These are phyloP conservation scores for Pugionium cornutum DNA, from an alignment of 345 rosid genomes.

Conservation along the genomic window DNA sequence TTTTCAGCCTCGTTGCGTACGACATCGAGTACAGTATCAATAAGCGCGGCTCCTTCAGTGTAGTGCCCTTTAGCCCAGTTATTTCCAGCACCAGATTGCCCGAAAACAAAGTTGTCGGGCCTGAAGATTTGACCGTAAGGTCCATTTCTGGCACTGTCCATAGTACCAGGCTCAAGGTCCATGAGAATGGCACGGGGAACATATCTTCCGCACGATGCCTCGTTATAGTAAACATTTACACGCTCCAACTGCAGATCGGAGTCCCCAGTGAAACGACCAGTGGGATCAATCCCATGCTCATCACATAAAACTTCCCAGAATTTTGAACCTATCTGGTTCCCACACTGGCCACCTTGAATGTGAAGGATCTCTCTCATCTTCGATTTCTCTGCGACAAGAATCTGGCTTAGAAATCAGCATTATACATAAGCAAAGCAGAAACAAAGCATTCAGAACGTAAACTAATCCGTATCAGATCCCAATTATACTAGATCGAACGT, in stretches of 20 bases:
- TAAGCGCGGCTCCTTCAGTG: constrained; percentile 76
- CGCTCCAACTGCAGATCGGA: constrained; percentile 69
- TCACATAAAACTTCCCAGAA: constrained; percentile 82
- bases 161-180: constrained; percentile 81
- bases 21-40: constrained; percentile 70
- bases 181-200: constrained; percentile 75
- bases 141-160: constrained; percentile 77
- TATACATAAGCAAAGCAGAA: background rate
- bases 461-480: constrained; percentile 17
- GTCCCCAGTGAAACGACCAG: constrained; percentile 67
- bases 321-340: constrained; percentile 82
- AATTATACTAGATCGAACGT: background rate
- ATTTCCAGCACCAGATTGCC: no score
- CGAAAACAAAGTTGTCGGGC: constrained; percentile 75
- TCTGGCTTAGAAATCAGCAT: constrained; percentile 17
- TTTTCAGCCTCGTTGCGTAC: constrained; percentile 80
- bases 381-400: constrained; percentile 9
- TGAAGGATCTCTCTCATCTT: constrained; percentile 82
- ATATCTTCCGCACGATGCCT: constrained; percentile 74
- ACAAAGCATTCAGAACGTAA: background rate
- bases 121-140: constrained; percentile 72
- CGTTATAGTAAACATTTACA: constrained; percentile 74
- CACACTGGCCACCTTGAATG: constrained; percentile 76
- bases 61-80: constrained; percentile 81
- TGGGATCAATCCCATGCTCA: constrained; percentile 77